Evolutionary conservation across 495 filamentous ascomycete genomes (phyloP), one percentile per base, ranked within the genome.

Genomic region (Lichenothelia convexa): DNA sequence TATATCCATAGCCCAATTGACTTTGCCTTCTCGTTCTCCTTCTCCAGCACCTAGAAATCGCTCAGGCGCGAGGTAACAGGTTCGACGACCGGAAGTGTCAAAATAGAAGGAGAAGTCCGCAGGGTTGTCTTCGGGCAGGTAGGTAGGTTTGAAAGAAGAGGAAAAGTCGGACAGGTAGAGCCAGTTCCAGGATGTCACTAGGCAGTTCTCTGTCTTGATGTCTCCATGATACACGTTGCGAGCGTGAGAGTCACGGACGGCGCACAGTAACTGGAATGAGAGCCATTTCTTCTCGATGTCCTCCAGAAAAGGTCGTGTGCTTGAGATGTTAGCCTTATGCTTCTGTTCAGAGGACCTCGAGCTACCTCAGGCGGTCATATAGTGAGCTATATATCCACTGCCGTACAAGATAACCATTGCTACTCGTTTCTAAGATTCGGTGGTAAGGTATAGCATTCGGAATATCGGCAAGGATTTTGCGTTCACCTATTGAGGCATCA

Each of bases 101-200:
- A 95, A 99, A 56, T 82, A 99, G 50, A 92, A 95, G 0, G 84
- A 91, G 44, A 94, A 95, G 42, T 95, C 84, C 18, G 85, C 86
- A 5, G 91, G 91, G 46, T 99, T 95, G 49, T 95, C 87, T 47
- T 93, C 85, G 13, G 91, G 91, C 21, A 99, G 65, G 54, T 80
- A 89, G 11, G 85, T 84, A 23, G 83, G 87, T 48, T 99, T 99
- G 62, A 92, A 95, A 1, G 80, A 80, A 3, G 82, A 79, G 16
- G 89, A 92, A 54, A 94, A 99, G 53, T 99, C 91, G 2, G 86
- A 72, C 8, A 99, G 70, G 54, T 94, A 95, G 11, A 99, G 74
- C 91, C 91, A 99, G 58, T 95, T 93, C 91, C 91, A 99, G 18
- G 91, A 93, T 1, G 91, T 99, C 29, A 95, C 86, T 34, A 99